Evolutionary conservation across 768 basidiomycete genomes (phyloP), one percentile per base, ranked within the genome.

Genomic region (Pleurotus ostreatus): DNA sequence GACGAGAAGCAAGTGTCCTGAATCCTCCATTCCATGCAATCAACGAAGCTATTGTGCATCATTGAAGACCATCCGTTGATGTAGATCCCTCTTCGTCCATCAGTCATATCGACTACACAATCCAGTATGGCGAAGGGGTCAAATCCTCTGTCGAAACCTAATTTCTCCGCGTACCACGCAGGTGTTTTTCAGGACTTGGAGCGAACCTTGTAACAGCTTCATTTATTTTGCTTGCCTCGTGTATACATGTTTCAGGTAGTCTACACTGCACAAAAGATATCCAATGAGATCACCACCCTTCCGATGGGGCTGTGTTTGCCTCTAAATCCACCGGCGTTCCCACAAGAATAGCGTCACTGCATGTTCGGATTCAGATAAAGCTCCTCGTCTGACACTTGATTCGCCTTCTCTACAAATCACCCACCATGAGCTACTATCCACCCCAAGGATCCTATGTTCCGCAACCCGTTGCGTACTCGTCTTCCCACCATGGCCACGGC

Each of bases 11-110:
- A n/a, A 77, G 77, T 49, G 71, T 71, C 12, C 65, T 75, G 8
- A 88, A 92, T 64, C 88, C 86, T 87, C 86, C 87, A 60, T 98
- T 97, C 68, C 94, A 98, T 67, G 84, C 91, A 7, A 79, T 98
- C 22, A 99, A 98, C 69, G 85, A 88, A 70, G 97, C 97, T 1
- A 89, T 98, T 58, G 97, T 97, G 1, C 91, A 94, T 98, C 96
- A 98, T 99, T 69, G 94, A 98, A 68, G 97, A 98, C 94, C 94
- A 2, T 99, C 98, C 76, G 73, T 99, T 37, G 94, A 97, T 3
- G 80, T 99, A 41, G 94, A 99, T 72, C 83, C 98, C 34, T 86
- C 93, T 13, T 83, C 85, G 59, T 82, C 94, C 47, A 78, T 98
- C 57, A 94, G 93, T 68, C 94, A 98, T 68, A 90, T 99, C 54